Percentiles rank a stretch among this genome's conserved stretches.
phyloP scores from a whole-genome alignment of 1,284 basidiomycete species.

The Ustilago xerochloae region DNA sequence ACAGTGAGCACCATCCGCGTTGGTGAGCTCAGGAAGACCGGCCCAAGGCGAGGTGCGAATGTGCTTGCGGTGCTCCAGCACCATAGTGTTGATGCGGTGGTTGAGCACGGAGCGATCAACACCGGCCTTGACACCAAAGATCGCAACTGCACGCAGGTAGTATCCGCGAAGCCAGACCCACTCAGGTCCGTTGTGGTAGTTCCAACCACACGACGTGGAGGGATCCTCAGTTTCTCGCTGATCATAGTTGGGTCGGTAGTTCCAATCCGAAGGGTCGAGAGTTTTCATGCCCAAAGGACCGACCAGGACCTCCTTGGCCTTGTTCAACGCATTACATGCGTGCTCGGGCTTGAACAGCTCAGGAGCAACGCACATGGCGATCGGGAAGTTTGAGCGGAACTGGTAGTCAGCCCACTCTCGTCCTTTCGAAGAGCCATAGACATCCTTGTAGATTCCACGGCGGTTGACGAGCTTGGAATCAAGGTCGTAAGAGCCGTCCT shows the following conservation, averaged over 20 bases:
- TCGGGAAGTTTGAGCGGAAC: slow-evolving; percentile 79
- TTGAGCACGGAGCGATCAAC: slow-evolving; percentile 40
- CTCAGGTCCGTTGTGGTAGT: slow-evolving; percentile 77
- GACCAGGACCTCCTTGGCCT: slow-evolving; percentile 51
- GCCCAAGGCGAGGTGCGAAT: slow-evolving; percentile 57
- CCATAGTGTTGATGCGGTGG: slow-evolving; percentile 51
- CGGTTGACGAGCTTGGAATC: slow-evolving; percentile 82
- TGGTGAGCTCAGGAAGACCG: slow-evolving; percentile 63
- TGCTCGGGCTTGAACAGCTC: slow-evolving; percentile 87
- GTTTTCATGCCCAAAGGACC: slow-evolving; percentile 63
- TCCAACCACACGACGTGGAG: slow-evolving; percentile 54
- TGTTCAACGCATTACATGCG: slow-evolving; percentile 74
- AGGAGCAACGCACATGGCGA: slow-evolving; percentile 96
- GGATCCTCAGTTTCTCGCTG: slow-evolving; percentile 54
- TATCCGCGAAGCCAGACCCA: slow-evolving; percentile 96
- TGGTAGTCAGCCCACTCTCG: slow-evolving; percentile 95
- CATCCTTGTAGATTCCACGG: slow-evolving; percentile 97
- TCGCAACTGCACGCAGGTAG: slow-evolving; percentile 85
- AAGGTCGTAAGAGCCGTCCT: slow-evolving; percentile 80
- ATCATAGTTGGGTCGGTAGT: slow-evolving; percentile 63
- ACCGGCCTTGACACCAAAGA: slow-evolving; percentile 68
- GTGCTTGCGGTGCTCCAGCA: slow-evolving; percentile 53
- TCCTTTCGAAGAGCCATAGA: slow-evolving; percentile 73
- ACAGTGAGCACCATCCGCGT: slow-evolving; percentile 55
- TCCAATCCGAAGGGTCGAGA: slow-evolving; percentile 59